Base-by-base conservation (phyloP, 257 asterid genomes). In the Misopates orontium region DNA sequence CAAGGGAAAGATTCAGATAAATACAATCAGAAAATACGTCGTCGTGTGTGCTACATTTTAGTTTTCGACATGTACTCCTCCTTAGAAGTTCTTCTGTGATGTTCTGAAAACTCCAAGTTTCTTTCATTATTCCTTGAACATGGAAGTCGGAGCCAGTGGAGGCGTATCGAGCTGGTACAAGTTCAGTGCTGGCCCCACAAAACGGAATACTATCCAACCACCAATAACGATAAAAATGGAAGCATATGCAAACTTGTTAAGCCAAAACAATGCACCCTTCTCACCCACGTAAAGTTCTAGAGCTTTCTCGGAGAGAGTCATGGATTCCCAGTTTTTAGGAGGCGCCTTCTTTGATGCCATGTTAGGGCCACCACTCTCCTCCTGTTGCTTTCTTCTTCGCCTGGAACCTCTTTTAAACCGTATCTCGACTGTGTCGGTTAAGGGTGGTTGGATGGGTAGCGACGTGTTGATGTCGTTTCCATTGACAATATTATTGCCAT, bases 171-270 rank as follows among this genome's bases (percentile, higher is more conserved):
- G 81, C 88, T 88, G 96, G 73, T 91, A 88, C 60, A 91, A 67
- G 67, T 87, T 81, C 3, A 91, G 85, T 6, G 92, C 84, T 0
- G 98, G 96, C 13, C 95, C 96, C 3, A 89, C 90, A 36, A 89
- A 87, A 9, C 96, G 87, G 80, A 91, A 91, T 22, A 84, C 11
- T 44, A 91, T 85, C 98, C 96, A 91, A 7, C 90, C 96, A 22
- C 96, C 96, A 11, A 91, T 91, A 4, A 89, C 71, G 31, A 91
- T 85, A 73, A 69, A 91, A 60, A 89, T 91, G 21, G 96, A 91
- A 36, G 96, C 98, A 67, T 89, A 91, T 8, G 96, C 95, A 59
- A 91, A 84, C 77, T 91, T 91, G 81, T 89, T 91, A 15, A 91
- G 89, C 98, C 96, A 91, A 64, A 83, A 91, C 66, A 89, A 56